Evolutionary conservation across 352 stramenopile species (phyloP).

Genomic region (Phytophthora constricta): DNA sequence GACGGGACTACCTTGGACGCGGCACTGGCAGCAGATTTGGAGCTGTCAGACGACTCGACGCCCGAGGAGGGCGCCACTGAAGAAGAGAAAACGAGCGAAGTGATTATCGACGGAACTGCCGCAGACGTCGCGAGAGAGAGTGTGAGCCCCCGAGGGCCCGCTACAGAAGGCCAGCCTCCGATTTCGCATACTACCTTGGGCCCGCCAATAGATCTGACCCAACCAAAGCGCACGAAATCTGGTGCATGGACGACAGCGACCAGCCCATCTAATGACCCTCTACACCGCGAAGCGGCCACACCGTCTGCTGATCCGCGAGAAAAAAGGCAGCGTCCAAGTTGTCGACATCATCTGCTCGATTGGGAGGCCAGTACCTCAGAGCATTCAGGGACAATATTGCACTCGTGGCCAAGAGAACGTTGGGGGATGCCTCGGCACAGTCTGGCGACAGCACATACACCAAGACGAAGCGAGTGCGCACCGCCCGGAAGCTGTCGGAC

Average conservation of each 20-base stretch:
- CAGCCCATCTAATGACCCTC: background rate
- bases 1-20: background rate
- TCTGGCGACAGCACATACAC: background rate
- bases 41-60: background rate
- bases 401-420: background rate
- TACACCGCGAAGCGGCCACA: background rate
- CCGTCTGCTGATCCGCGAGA: background rate
- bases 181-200: background rate
- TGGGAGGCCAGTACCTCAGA: background rate
- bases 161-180: too few relatives aligned
- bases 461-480: background rate
- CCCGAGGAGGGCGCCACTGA: background rate
- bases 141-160: background rate
- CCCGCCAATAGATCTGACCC: background rate
- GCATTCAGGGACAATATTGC: background rate
- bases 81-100: background rate
- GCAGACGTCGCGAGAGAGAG: background rate
- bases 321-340: background rate
- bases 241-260: background rate
- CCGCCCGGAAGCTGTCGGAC: background rate
- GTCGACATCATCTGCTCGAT: background rate
- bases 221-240: background rate
- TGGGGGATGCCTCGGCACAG: background rate
- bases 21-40: background rate
- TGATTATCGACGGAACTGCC: too few relatives aligned